phyloP scores from a whole-genome alignment of 73 alveolate species.

The Tetrahymena borealis region DNA sequence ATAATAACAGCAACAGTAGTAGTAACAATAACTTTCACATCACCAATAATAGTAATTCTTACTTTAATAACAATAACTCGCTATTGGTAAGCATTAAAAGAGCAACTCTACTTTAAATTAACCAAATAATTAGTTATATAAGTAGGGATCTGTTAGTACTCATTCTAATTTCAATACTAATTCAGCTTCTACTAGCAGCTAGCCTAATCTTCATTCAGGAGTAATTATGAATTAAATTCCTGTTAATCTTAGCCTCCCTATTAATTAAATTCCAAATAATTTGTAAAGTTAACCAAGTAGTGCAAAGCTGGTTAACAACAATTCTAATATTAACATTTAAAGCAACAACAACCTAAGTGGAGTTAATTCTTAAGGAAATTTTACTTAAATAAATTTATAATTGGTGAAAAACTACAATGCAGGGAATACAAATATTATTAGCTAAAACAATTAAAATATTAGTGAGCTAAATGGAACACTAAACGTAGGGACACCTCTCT shows the following conservation, averaged over 20 bases:
- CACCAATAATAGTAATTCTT: background rate
- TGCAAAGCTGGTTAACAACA: background rate
- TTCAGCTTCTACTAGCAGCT: background rate
- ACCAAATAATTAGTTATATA: background rate
- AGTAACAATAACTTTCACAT: background rate
- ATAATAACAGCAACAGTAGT: background rate
- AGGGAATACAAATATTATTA: background rate
- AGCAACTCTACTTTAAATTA: background rate
- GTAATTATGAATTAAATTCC: background rate
- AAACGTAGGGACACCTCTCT: background rate
- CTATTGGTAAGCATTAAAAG: background rate
- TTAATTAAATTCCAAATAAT: background rate
- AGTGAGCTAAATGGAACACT: background rate
- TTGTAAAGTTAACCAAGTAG: background rate
- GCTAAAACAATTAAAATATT: background rate
- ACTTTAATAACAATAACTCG: no score
- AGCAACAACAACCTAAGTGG: background rate
- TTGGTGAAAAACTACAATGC: background rate
- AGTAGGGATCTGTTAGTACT: background rate
- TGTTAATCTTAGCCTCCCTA: background rate
- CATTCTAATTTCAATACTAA: background rate
- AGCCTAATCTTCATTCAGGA: background rate
- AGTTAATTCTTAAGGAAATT: background rate
- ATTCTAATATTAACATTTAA: background rate
- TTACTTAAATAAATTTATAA: background rate